Evolutionary conservation across 2,329 filamentous ascomycete genomes (phyloP).

Genomic region (Diaporthe aspalathi): DNA sequence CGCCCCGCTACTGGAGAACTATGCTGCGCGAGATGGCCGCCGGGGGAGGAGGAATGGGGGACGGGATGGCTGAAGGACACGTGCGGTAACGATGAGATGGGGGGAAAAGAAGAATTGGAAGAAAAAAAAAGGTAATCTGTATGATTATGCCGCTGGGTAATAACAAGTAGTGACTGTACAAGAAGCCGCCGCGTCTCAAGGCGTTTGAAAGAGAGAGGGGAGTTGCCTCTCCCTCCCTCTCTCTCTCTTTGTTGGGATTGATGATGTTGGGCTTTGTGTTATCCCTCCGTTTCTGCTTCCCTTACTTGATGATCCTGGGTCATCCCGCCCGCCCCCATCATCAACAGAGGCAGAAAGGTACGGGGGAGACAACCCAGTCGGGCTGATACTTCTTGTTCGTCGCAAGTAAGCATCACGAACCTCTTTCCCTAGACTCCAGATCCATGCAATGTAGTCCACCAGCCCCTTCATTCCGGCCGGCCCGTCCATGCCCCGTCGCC

Average conservation of each 20-base stretch:
- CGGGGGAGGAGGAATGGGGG: background rate
- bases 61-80: background rate
- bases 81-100: background rate
- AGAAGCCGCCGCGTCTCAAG: conserved; percentile 30
- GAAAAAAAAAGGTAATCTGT: background rate
- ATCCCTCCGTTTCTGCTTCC: conserved; percentile 19
- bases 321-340: background rate
- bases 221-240: background rate
- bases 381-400: conserved; percentile 30
- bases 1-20: conserved; percentile 2
- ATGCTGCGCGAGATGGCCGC: background rate
- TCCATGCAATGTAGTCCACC: conserved; percentile 10
- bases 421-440: conserved; percentile 22
- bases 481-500: conserved; percentile 12
- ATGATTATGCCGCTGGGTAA: conserved; percentile 23
- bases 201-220: background rate
- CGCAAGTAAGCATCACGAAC: conserved; percentile 29
- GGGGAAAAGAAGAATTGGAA: background rate
- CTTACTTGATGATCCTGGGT: background rate
- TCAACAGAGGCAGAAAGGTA: conserved; percentile 6
- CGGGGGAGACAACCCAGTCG: conserved; percentile 23
- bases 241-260: conserved; percentile 2
- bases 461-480: background rate
- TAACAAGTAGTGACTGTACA: conserved; percentile 33
- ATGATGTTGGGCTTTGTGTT: conserved; percentile 15